Evolutionary conservation across 257 asterid species (phyloP).

Genomic region (Paraleonurus japonicus): DNA sequence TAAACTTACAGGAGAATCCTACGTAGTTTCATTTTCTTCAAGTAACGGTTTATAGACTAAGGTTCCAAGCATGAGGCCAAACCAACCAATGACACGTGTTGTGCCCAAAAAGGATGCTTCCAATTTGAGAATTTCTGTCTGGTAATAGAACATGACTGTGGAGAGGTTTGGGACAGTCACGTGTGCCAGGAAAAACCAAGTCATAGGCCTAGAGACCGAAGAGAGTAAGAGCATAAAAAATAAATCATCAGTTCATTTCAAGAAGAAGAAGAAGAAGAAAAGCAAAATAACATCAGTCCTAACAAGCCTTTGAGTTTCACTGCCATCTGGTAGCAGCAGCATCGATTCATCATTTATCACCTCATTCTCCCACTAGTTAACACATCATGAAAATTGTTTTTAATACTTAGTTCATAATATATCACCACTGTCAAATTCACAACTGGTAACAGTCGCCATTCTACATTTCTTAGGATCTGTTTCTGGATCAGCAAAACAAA

Average conservation of each 20-base stretch:
- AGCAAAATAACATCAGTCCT: background rate
- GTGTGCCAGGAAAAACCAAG: conserved; percentile 93
- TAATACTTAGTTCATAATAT: background rate
- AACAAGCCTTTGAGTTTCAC: background rate
- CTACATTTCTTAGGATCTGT: background rate
- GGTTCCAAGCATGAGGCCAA: conserved; percentile 92
- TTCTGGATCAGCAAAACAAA: too few relatives aligned
- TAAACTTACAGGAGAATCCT: conserved; percentile 76
- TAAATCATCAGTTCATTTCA: conserved; percentile 28
- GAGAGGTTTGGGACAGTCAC: conserved; percentile 86
- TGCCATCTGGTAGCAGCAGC: background rate
- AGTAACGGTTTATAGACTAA: conserved; percentile 66
- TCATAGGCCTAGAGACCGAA: conserved; percentile 75
- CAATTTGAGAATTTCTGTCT: conserved; percentile 72
- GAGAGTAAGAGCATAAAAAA: conserved; percentile 24
- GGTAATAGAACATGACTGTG: conserved; percentile 89
- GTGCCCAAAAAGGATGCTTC: conserved; percentile 96
- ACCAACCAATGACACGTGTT: conserved; percentile 88
- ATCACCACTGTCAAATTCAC: background rate
- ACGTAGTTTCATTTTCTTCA: conserved; percentile 76
- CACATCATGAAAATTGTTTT: background rate
- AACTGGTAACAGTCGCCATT: background rate
- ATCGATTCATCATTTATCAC: background rate
- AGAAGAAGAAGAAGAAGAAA: background rate
- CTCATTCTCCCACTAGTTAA: background rate